Evolutionary conservation across 257 asterid genomes (phyloP), one percentile per base, ranked within the genome.

Genomic region (Gynochthodes officinalis): DNA sequence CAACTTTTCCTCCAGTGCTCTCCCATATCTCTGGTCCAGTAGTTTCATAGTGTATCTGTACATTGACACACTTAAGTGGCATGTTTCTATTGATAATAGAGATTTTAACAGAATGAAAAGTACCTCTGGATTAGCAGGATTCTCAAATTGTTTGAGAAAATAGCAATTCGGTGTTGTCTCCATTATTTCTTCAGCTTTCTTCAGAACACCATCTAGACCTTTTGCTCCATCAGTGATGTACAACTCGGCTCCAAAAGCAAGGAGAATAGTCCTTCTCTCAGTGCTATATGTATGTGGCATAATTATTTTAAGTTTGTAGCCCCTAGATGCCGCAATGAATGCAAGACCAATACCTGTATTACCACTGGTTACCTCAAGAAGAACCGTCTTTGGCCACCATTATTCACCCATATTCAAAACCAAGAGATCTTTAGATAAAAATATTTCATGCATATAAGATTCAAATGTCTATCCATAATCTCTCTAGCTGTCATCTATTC

Each of bases 1-100:
- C 86, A 40, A 84, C 77, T 64, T 79, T 79, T 46, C 86, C 88
- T 64, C 74, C 72, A 15, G 81, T 67, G 72, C 72, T 3, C 6
- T 84, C 61, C 88, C 88, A 84, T 68, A 84, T 81, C 73, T 84
- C 88, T 58, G 88, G 86, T 69, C 86, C 86, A 77, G 88, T 84
- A 37, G 88, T 81, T 77, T 84, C 86, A 61, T 84, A 84, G 52
- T 84, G 88, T 48, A 77, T 75, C 88, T 84, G 30, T 33, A 55
- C 9, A 78, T 67, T 46, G 66, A 69, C 15, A 32, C 27, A 70
- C 37, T 48, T 62, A 35, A 68, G 76, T 32, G 70, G 39, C 61
- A 37, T 27, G 32, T 25, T 32, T 9, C 67, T 23, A 66, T 52
- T 32, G 53, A 37, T 18, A 23, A 16, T 55, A 25, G 8, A 42